phyloP scores from a whole-genome alignment of 1,284 basidiomycete species.

The Ceratobasidium sp. region DNA sequence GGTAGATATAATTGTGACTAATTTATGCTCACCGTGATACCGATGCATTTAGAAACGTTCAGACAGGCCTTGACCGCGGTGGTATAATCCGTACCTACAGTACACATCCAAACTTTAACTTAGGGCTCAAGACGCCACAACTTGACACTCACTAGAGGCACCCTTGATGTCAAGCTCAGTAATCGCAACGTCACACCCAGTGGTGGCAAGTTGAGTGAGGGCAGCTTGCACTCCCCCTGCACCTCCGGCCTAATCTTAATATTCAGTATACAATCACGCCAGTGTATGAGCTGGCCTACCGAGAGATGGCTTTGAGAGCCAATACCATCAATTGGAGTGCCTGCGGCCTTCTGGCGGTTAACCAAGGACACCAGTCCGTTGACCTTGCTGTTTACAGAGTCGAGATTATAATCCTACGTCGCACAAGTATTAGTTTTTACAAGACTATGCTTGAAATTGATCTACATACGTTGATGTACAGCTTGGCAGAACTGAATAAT shows the following conservation, averaged over 20 bases:
- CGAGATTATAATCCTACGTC: constrained; percentile 39
- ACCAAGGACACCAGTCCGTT: constrained; percentile 22
- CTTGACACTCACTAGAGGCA: constrained; percentile 6
- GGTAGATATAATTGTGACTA: background rate
- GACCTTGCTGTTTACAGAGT: constrained; percentile 32
- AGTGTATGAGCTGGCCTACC: constrained; percentile 43
- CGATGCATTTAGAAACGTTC: constrained; percentile 58
- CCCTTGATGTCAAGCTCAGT: constrained; percentile 48
- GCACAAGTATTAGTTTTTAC: background rate
- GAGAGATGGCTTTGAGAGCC: constrained; percentile 54
- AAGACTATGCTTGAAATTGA: too few species aligned
- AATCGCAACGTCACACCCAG: constrained; percentile 47
- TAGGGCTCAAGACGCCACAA: background rate
- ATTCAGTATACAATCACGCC: constrained; percentile 1
- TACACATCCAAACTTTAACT: background rate
- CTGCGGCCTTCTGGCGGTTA: constrained; percentile 22
- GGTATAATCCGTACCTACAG: constrained; percentile 57
- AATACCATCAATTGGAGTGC: constrained; percentile 46
- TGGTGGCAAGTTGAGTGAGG: constrained; percentile 43
- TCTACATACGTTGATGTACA: constrained; percentile 46
- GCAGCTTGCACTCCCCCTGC: constrained; percentile 44
- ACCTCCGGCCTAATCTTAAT: constrained; percentile 38
- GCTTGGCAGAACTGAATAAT: constrained; percentile 45
- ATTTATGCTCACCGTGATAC: constrained; percentile 57
- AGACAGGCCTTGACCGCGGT: constrained; percentile 62